These are phyloP conservation scores for Aspergillus coremiiformis DNA, from an alignment of 495 filamentous ascomycete species.

Conservation along the genomic window DNA sequence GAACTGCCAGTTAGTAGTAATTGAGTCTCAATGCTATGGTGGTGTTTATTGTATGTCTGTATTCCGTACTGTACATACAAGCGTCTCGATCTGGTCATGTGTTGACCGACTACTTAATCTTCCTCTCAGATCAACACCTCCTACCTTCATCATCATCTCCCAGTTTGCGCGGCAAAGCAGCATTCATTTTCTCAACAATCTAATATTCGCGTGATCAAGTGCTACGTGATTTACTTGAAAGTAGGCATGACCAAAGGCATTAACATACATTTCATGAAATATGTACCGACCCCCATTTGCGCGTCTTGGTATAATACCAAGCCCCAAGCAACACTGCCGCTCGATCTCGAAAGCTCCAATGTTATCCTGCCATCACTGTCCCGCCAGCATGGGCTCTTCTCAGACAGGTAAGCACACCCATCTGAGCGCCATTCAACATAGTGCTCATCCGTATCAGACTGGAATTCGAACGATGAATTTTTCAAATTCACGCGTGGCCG, in stretches of 20 bases:
- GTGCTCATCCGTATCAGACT: constrained; percentile 18
- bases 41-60: too few species aligned
- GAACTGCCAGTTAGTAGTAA: too few species aligned
- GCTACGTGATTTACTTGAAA: too few species aligned
- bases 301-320: constrained; percentile 11
- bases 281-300: constrained; percentile 13
- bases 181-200: too few species aligned
- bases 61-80: too few species aligned
- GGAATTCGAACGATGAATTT: constrained; percentile 29
- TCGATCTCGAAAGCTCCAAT: neutral
- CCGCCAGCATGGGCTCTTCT: constrained; percentile 7
- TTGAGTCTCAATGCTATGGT: too few species aligned
- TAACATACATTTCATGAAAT: constrained; percentile 6
- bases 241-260: too few species aligned
- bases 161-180: too few species aligned
- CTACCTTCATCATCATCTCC: too few species aligned
- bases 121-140: neutral
- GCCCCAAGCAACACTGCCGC: constrained; percentile 6
- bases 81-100: too few species aligned
- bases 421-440: constrained; percentile 4
- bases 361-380: neutral
- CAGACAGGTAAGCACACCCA: constrained; percentile 13
- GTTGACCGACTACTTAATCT: neutral
- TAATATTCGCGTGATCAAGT: too few species aligned
- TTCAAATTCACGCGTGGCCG: constrained; percentile 32